phyloP scores from a whole-genome alignment of 2,329 filamentous ascomycete species.

The Colletotrichum kahawae region DNA sequence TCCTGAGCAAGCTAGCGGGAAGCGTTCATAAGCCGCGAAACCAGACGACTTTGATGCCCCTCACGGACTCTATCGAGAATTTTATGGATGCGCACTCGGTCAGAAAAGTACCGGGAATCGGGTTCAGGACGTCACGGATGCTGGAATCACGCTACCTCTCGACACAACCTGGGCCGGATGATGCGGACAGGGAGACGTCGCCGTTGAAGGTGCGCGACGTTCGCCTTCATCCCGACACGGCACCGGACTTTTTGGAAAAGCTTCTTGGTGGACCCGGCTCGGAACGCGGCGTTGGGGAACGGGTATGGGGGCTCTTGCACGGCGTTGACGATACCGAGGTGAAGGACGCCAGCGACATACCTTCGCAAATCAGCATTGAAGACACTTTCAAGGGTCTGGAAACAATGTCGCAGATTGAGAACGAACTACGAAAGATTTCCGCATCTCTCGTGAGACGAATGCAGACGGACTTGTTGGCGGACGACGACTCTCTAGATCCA shows the following conservation, averaged over 20 bases:
- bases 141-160: conserved; percentile 41
- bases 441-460: conserved; percentile 78
- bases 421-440: conserved; percentile 72
- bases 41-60: conserved; percentile 82
- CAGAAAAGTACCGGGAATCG: conserved; percentile 84
- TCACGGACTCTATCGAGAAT: conserved; percentile 56
- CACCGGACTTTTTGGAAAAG: conserved; percentile 67
- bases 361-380: conserved; percentile 91
- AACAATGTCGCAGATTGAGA: conserved; percentile 64
- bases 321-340: conserved; percentile 81
- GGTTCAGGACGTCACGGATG: conserved; percentile 69
- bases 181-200: conserved; percentile 18
- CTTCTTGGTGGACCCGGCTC: conserved; percentile 74
- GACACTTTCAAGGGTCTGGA: conserved; percentile 83
- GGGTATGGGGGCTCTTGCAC: conserved; percentile 80
- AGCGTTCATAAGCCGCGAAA: conserved; percentile 84
- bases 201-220: conserved; percentile 70
- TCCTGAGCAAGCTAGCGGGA: conserved; percentile 84
- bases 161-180: neutral
- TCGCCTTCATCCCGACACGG: conserved; percentile 66
- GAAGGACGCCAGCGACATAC: conserved; percentile 71
- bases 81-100: conserved; percentile 83
- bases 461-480: conserved; percentile 73
- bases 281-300: conserved; percentile 72
- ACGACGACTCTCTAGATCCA: conserved; percentile 42